A percentile compares a stretch with the other conserved stretches of the same genome.
Evolutionary conservation across 164 flowering plant genomes (phyloP).

Genomic region (Piper longum): DNA sequence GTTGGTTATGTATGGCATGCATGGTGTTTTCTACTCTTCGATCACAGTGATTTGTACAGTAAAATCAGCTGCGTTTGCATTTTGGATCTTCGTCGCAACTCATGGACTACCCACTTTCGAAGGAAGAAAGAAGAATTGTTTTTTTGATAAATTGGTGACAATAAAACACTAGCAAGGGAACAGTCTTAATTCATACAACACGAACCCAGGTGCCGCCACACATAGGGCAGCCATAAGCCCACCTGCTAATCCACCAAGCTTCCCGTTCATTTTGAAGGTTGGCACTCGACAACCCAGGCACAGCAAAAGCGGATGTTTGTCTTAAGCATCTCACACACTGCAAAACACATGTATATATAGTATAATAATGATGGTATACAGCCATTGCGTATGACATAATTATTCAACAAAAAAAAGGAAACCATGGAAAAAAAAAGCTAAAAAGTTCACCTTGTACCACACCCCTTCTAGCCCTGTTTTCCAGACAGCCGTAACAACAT

Average conservation of each 20-base stretch:
- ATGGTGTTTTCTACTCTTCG: too few species aligned
- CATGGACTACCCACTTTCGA: too few species aligned
- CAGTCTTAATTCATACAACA: constrained; percentile 37
- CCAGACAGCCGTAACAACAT: constrained; percentile 93
- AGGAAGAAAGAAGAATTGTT: too few species aligned
- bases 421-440: not conserved
- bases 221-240: constrained; percentile 94
- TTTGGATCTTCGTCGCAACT: too few species aligned
- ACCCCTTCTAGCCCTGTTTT: constrained; percentile 94
- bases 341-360: constrained; percentile 5
- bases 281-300: constrained; percentile 32
- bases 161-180: not conserved
- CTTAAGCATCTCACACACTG: constrained; percentile 97
- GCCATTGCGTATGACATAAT: too few species aligned
- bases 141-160: not conserved
- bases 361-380: not conserved
- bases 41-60: too few species aligned
- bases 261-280: constrained; percentile 59
- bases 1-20: too few species aligned
- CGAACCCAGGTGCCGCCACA: constrained; percentile 99
- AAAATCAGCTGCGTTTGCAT: too few species aligned
- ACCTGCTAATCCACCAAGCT: constrained; percentile 92
- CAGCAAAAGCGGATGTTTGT: constrained; percentile 90
- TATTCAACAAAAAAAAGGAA: too few species aligned
- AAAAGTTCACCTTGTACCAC: constrained; percentile 75